A percentile compares a stretch with the other conserved stretches of the same genome.
Evolutionary conservation across 2,329 filamentous ascomycete genomes (phyloP).

Genomic region (Diplodia mutila): DNA sequence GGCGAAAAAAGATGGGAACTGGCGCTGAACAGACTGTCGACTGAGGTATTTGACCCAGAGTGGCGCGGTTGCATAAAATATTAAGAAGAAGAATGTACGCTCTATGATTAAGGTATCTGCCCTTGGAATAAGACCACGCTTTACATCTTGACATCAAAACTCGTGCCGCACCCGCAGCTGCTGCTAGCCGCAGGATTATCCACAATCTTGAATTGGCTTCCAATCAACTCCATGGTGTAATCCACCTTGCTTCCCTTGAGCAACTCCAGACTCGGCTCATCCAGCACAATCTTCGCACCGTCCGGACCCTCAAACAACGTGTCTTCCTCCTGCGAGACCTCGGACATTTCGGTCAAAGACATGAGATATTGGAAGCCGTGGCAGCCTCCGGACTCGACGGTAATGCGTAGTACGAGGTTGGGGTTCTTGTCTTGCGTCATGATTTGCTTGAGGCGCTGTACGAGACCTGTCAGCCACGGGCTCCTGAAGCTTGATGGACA

Average conservation of each 20-base stretch:
- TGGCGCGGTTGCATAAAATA: not conserved
- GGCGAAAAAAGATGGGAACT: not conserved
- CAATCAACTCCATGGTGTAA: slow-evolving; percentile 94
- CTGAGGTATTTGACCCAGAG: not conserved
- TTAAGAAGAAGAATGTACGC: not conserved
- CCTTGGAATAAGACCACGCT: not conserved
- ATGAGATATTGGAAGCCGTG: slow-evolving; percentile 98
- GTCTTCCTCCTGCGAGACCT: slow-evolving; percentile 70
- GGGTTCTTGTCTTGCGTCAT: slow-evolving; percentile 63
- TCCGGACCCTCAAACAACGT: slow-evolving; percentile 76
- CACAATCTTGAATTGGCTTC: slow-evolving; percentile 92
- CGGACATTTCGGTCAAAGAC: slow-evolving; percentile 68
- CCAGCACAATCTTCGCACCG: slow-evolving; percentile 81
- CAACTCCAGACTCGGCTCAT: slow-evolving; percentile 82
- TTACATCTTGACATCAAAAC: slow-evolving; percentile 81
- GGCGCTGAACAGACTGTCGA: not conserved
- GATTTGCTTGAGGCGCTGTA: slow-evolving; percentile 70
- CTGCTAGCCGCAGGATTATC: slow-evolving; percentile 91
- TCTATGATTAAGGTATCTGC: not conserved
- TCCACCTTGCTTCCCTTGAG: slow-evolving; percentile 94
- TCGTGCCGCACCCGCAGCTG: slow-evolving; percentile 95
- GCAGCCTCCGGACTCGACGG: slow-evolving; percentile 91
- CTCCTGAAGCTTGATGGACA: too few relatives aligned
- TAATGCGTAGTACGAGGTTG: slow-evolving; percentile 82
- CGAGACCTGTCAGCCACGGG: slow-evolving; percentile 6